These are phyloP conservation scores for Trametes cingulata DNA, from an alignment of 768 basidiomycete species.

Conservation along the genomic window DNA sequence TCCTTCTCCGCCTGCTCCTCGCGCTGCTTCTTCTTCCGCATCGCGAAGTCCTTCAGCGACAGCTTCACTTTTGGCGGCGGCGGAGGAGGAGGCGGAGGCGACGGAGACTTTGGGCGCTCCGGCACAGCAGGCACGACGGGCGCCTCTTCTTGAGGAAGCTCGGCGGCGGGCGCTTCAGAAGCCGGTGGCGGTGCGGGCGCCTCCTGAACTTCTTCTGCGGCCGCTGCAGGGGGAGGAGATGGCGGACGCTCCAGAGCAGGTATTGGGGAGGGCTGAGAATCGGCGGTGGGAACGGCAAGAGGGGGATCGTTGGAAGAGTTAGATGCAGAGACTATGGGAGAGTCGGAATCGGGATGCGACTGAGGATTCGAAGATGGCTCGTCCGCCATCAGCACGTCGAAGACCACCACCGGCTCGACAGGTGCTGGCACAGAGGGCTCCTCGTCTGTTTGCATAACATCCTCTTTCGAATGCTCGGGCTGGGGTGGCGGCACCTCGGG, in stretches of 20 bases:
- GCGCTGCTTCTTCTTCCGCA: conserved; percentile 54
- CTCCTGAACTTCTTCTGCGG: no score
- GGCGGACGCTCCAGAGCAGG: background rate
- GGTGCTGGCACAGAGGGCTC: background rate
- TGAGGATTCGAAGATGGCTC: background rate
- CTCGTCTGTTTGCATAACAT: no score
- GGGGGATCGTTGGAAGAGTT: background rate
- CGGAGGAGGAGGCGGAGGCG: conserved; percentile 32
- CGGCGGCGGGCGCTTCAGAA: background rate
- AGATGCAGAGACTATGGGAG: background rate
- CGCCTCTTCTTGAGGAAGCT: background rate
- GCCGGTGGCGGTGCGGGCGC: background rate
- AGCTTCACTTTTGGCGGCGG: conserved; percentile 52
- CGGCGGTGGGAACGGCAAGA: background rate
- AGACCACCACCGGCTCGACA: background rate
- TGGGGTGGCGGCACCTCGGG: background rate
- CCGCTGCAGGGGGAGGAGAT: background rate
- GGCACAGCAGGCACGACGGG: background rate
- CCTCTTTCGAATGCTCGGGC: no score
- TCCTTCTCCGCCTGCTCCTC: conserved; percentile 40
- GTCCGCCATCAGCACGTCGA: background rate
- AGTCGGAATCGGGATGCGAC: background rate
- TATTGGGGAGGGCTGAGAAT: background rate
- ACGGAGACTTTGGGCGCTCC: conserved; percentile 1
- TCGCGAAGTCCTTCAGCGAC: conserved; percentile 58